These are phyloP conservation scores for Calonectria ilicicola DNA, from an alignment of 2,329 filamentous ascomycete species.

Conservation along the genomic window DNA sequence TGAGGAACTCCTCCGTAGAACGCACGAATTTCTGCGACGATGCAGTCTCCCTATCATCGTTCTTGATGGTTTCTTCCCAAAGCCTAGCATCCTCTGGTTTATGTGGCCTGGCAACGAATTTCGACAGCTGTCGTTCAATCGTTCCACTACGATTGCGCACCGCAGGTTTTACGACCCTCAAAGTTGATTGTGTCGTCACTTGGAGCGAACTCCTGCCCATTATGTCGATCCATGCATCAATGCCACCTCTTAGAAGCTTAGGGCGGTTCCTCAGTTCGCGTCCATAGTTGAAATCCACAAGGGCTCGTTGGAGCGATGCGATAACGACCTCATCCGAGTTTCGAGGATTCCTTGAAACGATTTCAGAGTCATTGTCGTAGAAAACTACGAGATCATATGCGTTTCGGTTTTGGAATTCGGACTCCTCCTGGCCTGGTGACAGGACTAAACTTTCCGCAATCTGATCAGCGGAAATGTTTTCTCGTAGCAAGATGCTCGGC, in stretches of 20 bases:
- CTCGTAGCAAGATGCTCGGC: slow-evolving; percentile 77
- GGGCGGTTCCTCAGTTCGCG: slow-evolving; percentile 80
- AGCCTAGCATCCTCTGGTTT: slow-evolving; percentile 83
- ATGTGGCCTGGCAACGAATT: slow-evolving; percentile 72
- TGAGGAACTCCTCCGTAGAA: slow-evolving; percentile 85
- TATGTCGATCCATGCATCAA: slow-evolving; percentile 89
- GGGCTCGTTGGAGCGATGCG: slow-evolving; percentile 79
- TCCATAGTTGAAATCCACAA: slow-evolving; percentile 86
- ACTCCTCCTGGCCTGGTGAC: slow-evolving; percentile 79
- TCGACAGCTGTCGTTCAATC: slow-evolving; percentile 53
- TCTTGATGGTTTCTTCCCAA: slow-evolving; percentile 82
- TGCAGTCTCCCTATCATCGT: slow-evolving; percentile 67
- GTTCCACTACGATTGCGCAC: slow-evolving; percentile 49
- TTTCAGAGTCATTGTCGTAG: slow-evolving; percentile 79
- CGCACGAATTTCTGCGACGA: slow-evolving; percentile 70
- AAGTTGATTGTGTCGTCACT: slow-evolving; percentile 52
- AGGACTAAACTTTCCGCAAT: slow-evolving; percentile 77
- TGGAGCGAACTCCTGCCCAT: slow-evolving; percentile 76
- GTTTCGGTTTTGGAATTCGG: slow-evolving; percentile 77
- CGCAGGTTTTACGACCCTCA: slow-evolving; percentile 27
- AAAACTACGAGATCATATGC: slow-evolving; percentile 90
- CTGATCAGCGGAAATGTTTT: slow-evolving; percentile 72
- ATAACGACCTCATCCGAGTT: slow-evolving; percentile 66
- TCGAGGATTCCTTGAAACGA: slow-evolving; percentile 55
- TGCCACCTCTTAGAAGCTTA: slow-evolving; percentile 82